Percentiles rank a stretch among this genome's conserved stretches.
phyloP scores from a whole-genome alignment of 2,329 filamentous ascomycete species.

The Diaporthe ampelina region DNA sequence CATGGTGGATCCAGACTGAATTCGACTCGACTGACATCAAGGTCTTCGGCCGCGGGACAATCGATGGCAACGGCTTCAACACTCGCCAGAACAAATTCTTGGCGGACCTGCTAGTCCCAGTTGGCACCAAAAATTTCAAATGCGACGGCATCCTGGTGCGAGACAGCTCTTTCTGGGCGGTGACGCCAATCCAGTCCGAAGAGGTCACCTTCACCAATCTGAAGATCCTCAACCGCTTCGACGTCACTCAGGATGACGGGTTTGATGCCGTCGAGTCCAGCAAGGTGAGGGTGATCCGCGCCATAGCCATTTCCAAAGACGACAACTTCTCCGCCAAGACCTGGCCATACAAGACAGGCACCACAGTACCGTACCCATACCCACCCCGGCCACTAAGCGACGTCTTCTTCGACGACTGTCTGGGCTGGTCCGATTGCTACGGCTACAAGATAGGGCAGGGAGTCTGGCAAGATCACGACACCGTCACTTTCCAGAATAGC shows the following conservation, averaged over 20 bases:
- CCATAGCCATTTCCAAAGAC: conserved; percentile 17
- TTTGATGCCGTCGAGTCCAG: conserved; percentile 11
- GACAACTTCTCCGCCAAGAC: conserved; percentile 20
- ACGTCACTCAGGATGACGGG: conserved; percentile 20
- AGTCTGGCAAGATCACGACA: conserved; percentile 18
- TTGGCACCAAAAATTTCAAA: conserved; percentile 3
- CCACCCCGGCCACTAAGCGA: not conserved
- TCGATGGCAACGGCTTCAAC: conserved; percentile 10
- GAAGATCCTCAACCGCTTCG: conserved; percentile 15
- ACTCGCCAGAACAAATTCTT: conserved; percentile 16
- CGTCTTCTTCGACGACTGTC: conserved; percentile 14
- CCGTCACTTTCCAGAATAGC: conserved; percentile 8
- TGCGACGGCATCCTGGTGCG: conserved; percentile 19
- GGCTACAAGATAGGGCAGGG: conserved; percentile 21
- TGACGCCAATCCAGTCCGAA: conserved; percentile 7
- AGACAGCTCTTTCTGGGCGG: conserved; percentile 22
- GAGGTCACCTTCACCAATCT: conserved; percentile 14
- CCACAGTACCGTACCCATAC: not conserved
- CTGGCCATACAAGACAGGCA: conserved; percentile 6
- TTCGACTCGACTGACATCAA: conserved; percentile 19
- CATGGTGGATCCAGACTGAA: conserved; percentile 15
- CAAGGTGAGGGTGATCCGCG: conserved; percentile 1
- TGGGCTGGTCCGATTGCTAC: conserved; percentile 20
- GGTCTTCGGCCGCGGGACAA: conserved; percentile 18
- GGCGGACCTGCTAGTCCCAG: conserved; percentile 2